These are phyloP conservation scores for Serpula lacrymans DNA, from an alignment of 768 basidiomycete species.

Conservation along the genomic window DNA sequence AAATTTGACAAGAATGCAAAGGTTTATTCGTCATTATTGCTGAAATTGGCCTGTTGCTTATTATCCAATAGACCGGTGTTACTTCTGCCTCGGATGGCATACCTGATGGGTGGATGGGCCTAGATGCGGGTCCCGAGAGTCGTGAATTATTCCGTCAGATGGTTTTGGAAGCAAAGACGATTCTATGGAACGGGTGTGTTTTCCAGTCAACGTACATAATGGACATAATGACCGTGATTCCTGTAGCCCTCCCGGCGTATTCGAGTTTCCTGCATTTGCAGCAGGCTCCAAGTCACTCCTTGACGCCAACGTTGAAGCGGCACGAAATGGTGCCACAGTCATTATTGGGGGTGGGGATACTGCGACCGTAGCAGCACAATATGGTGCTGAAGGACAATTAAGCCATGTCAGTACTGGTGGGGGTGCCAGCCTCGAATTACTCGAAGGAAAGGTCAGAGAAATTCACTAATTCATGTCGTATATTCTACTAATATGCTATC, in stretches of 20 bases:
- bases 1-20: conserved; percentile 92
- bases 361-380: conserved; percentile 92
- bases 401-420: conserved; percentile 98
- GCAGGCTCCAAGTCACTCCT: conserved; percentile 81
- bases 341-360: conserved; percentile 97
- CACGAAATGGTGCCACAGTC: conserved; percentile 80
- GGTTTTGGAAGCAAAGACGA: conserved; percentile 87
- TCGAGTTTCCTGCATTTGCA: conserved; percentile 93
- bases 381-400: conserved; percentile 79
- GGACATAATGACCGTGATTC: background rate
- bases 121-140: conserved; percentile 87
- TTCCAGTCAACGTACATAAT: background rate
- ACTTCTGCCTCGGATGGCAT: conserved; percentile 88
- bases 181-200: conserved; percentile 91
- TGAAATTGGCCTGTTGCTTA: background rate
- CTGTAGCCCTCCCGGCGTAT: conserved; percentile 90
- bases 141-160: conserved; percentile 74
- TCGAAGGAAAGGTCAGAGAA: conserved; percentile 88
- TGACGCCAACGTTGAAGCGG: conserved; percentile 83
- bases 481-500: conserved; percentile 12
- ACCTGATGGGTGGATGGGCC: conserved; percentile 91
- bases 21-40: conserved; percentile 36
- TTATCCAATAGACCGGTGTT: conserved; percentile 48
- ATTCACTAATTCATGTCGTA: background rate
- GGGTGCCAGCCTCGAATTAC: conserved; percentile 88